These are phyloP conservation scores for Zangia roseola DNA, from an alignment of 768 basidiomycete genomes.

Conservation along the genomic window DNA sequence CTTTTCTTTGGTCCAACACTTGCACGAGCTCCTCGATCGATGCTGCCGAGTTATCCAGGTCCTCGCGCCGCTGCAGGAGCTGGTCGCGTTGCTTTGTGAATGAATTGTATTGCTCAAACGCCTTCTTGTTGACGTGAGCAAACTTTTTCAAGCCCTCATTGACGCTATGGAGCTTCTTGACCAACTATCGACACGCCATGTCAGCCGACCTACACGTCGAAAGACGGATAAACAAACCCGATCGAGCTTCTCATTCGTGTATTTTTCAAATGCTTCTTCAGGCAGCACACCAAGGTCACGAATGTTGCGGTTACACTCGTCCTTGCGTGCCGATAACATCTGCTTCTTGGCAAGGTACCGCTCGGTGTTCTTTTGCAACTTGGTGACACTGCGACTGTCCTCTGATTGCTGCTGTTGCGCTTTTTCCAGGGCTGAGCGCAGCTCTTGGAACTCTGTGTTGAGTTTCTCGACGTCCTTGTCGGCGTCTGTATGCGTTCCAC, in stretches of 20 bases:
- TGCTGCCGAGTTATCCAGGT: conserved; percentile 83
- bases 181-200: conserved; percentile 52
- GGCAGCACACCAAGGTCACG: conserved; percentile 95
- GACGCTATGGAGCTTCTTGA: conserved; percentile 88
- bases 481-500: conserved; percentile 42
- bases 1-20: conserved; percentile 93
- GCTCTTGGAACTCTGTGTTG: conserved; percentile 62
- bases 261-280: conserved; percentile 96
- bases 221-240: conserved; percentile 50
- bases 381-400: conserved; percentile 82
- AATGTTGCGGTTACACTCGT: conserved; percentile 94
- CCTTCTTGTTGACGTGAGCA: conserved; percentile 99
- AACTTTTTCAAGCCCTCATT: conserved; percentile 96
- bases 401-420: conserved; percentile 82
- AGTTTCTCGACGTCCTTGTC: conserved; percentile 73
- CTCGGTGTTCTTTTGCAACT: conserved; percentile 93
- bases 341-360: conserved; percentile 91
- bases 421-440: conserved; percentile 64
- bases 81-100: conserved; percentile 98
- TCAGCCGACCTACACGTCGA: neutral
- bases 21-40: conserved; percentile 93
- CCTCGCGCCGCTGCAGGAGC: conserved; percentile 80
- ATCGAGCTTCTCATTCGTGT: conserved; percentile 85
- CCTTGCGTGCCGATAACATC: conserved; percentile 79
- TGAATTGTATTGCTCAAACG: conserved; percentile 96